phyloP scores from a whole-genome alignment of 1,284 basidiomycete genomes.

The Austropuccinia psidii region DNA sequence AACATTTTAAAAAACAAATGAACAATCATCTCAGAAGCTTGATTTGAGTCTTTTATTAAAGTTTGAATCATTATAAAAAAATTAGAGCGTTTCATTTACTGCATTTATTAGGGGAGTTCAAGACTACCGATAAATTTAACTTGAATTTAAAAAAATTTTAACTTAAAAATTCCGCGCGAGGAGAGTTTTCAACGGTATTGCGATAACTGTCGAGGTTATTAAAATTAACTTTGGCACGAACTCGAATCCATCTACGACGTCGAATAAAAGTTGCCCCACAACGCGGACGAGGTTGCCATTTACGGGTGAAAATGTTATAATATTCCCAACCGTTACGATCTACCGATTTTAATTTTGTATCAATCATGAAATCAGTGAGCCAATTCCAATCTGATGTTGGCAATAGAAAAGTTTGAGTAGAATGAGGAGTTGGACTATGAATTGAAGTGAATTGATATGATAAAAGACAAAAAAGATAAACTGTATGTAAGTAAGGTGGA shows the following conservation, averaged over 20 bases:
- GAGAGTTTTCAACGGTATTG: too few species aligned
- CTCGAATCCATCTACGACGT: slow-evolving; percentile 16
- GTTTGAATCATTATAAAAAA: too few species aligned
- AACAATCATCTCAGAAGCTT: too few species aligned
- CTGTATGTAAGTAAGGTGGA: not conserved
- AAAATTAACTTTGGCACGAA: not conserved
- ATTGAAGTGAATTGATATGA: not conserved
- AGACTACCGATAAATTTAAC: too few species aligned
- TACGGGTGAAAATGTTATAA: slow-evolving; percentile 11
- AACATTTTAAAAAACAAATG: too few species aligned
- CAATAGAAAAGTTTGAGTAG: slow-evolving; percentile 14
- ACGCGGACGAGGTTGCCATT: not conserved
- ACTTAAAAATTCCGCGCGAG: too few species aligned
- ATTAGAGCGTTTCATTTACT: too few species aligned
- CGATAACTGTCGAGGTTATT: not conserved
- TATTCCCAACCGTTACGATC: slow-evolving; percentile 32
- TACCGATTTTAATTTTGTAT: not conserved
- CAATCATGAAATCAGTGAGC: slow-evolving; percentile 24
- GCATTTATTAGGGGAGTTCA: too few species aligned
- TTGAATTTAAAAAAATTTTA: too few species aligned
- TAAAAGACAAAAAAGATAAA: not conserved
- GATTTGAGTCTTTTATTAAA: too few species aligned
- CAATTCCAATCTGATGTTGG: slow-evolving; percentile 25
- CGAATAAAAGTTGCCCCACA: slow-evolving; percentile 24
- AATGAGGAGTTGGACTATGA: slow-evolving; percentile 27